These are phyloP conservation scores for Sporisorium graminicola DNA, from an alignment of 1,284 basidiomycete species.

Conservation along the genomic window DNA sequence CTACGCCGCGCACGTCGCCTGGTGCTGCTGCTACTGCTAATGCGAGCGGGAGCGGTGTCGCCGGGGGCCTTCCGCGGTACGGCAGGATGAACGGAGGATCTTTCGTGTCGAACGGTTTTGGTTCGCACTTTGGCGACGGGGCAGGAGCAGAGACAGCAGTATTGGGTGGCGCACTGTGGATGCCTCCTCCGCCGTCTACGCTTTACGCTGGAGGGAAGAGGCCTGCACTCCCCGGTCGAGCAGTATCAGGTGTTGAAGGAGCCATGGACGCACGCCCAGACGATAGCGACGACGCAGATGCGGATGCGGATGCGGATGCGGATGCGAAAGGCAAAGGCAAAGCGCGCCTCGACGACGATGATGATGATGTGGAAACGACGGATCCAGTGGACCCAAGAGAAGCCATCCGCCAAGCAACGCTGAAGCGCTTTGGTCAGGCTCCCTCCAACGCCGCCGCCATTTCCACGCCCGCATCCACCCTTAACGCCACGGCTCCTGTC, in stretches of 20 bases:
- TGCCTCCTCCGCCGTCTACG: slow-evolving; percentile 52
- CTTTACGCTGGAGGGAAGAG: slow-evolving; percentile 21
- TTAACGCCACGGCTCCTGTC: slow-evolving; percentile 1
- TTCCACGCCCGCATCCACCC: neutral
- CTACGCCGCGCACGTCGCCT: slow-evolving; percentile 18
- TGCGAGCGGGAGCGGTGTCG: neutral
- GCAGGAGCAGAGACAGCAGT: neutral
- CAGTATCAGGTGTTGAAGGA: neutral
- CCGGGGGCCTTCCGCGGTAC: too few species aligned
- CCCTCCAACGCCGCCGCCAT: neutral
- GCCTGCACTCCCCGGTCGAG: neutral
- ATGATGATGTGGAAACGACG: neutral
- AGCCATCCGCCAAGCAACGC: slow-evolving; percentile 45
- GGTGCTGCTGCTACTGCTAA: neutral
- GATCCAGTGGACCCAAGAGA: slow-evolving; percentile 44
- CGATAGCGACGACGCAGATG: neutral
- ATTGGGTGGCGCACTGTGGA: slow-evolving; percentile 25
- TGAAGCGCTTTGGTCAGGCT: slow-evolving; percentile 27
- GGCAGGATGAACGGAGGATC: neutral
- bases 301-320: neutral
- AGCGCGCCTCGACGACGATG: slow-evolving; percentile 11
- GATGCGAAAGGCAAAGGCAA: slow-evolving; percentile 20
- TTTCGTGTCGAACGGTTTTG: neutral
- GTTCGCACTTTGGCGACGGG: neutral
- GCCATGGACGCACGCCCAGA: neutral